These are phyloP conservation scores for Populus alba DNA, from an alignment of 345 rosid genomes.

Conservation along the genomic window DNA sequence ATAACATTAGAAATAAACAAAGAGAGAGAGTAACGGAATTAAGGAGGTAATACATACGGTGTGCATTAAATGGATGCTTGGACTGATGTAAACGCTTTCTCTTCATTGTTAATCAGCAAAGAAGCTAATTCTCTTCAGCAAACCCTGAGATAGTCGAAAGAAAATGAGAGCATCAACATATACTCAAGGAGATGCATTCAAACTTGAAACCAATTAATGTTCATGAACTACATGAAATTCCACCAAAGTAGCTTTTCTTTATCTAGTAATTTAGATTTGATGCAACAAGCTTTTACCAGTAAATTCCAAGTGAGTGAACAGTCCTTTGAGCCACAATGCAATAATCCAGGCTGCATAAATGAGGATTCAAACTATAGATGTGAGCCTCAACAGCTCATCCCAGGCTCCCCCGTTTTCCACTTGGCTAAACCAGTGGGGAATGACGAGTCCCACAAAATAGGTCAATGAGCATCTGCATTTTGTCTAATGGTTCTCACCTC, in stretches of 20 bases:
- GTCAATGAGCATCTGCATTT: neutral
- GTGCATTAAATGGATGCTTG: conserved; percentile 48
- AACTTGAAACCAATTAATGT: neutral
- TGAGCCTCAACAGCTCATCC: neutral
- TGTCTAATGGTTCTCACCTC: neutral
- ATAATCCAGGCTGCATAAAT: neutral
- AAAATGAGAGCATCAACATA: neutral
- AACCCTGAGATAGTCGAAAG: neutral
- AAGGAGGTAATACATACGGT: conserved; percentile 46
- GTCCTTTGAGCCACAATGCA: neutral
- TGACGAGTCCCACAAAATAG: neutral
- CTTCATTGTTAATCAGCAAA: conserved; percentile 29
- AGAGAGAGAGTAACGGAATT: neutral
- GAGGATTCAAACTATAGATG: neutral
- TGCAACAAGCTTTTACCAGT: neutral
- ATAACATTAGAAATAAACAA: neutral
- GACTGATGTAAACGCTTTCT: conserved; percentile 49
- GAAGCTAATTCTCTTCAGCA: conserved; percentile 1
- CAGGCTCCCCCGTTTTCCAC: neutral
- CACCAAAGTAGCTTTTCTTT: neutral
- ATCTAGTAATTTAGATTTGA: neutral
- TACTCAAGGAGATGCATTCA: neutral
- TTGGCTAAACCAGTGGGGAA: neutral
- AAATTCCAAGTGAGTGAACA: neutral
- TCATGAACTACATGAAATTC: neutral